Evolutionary conservation across 2,329 filamentous ascomycete species (phyloP).

Genomic region (Neofusicoccum umdonicola): DNA sequence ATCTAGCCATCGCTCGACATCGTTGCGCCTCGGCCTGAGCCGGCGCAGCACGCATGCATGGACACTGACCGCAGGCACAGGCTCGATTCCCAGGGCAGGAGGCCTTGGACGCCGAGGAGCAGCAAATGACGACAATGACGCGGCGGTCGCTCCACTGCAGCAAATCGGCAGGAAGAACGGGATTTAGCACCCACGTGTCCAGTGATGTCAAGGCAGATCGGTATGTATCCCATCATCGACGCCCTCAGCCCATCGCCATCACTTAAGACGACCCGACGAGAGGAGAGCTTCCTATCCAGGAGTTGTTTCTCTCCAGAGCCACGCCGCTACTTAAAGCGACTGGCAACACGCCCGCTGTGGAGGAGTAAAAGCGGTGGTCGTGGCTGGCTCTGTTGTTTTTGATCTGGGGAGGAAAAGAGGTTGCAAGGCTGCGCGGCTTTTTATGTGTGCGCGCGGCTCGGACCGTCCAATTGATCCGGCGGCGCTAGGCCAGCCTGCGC

Average conservation of each 20-base stretch:
- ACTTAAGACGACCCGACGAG: conserved; percentile 17
- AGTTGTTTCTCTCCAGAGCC: conserved; percentile 18
- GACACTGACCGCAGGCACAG: no score
- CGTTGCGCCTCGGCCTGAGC: background rate
- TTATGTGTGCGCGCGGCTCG: conserved; percentile 9
- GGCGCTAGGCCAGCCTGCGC: background rate
- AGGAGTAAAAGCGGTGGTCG: conserved; percentile 19
- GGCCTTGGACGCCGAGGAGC: background rate
- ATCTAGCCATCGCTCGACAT: background rate
- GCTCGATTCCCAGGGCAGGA: background rate
- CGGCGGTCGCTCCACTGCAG: background rate
- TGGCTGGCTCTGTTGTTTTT: conserved; percentile 20
- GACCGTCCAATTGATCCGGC: conserved; percentile 8
- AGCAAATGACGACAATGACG: background rate
- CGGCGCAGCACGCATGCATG: background rate
- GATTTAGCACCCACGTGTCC: background rate
- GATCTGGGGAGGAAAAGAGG: conserved; percentile 16
- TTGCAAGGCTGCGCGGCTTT: background rate
- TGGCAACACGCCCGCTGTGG: conserved; percentile 20
- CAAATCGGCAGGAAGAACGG: background rate
- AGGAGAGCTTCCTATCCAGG: conserved; percentile 19
- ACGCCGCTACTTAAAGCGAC: conserved; percentile 11
- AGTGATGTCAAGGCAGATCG: background rate
- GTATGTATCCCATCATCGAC: conserved; percentile 20
- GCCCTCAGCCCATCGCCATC: conserved; percentile 18